phyloP scores from a whole-genome alignment of 345 rosid genomes.

The Turritis glabra region DNA sequence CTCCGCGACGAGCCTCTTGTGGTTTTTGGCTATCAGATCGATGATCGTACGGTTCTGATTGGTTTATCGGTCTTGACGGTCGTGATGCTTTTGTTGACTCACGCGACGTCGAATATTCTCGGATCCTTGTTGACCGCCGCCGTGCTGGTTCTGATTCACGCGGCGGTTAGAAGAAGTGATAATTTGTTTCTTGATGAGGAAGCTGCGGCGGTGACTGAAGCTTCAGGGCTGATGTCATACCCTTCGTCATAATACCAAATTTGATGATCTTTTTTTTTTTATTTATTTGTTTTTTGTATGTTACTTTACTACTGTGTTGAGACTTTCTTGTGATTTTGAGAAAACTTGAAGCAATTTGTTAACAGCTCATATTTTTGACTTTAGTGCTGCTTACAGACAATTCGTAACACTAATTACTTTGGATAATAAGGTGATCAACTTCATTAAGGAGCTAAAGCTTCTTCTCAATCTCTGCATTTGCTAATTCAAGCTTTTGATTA shows the following conservation, averaged over 20 bases:
- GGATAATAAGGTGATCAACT: neutral
- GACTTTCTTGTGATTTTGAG: slow-evolving; percentile 5
- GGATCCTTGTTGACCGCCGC: slow-evolving; percentile 55
- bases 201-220: slow-evolving; percentile 37
- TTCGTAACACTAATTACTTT: neutral
- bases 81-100: slow-evolving; percentile 61
- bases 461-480: slow-evolving; percentile 2
- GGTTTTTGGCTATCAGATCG: slow-evolving; percentile 52
- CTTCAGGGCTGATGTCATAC: slow-evolving; percentile 42
- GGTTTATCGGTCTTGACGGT: slow-evolving; percentile 58
- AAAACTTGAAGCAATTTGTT: neutral
- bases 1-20: slow-evolving; percentile 70
- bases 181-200: slow-evolving; percentile 67
- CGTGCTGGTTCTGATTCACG: slow-evolving; percentile 59
- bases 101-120: slow-evolving; percentile 59
- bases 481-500: no score
- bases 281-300: neutral
- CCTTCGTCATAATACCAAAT: slow-evolving; percentile 22
- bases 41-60: slow-evolving; percentile 60
- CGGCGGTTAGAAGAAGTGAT: slow-evolving; percentile 62
- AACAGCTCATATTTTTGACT: neutral
- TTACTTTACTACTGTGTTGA: neutral
- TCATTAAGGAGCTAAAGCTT: slow-evolving; percentile 16
- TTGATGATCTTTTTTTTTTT: neutral
- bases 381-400: no score